phyloP scores from a whole-genome alignment of 768 basidiomycete genomes.

The Tephrocybe sp. region DNA sequence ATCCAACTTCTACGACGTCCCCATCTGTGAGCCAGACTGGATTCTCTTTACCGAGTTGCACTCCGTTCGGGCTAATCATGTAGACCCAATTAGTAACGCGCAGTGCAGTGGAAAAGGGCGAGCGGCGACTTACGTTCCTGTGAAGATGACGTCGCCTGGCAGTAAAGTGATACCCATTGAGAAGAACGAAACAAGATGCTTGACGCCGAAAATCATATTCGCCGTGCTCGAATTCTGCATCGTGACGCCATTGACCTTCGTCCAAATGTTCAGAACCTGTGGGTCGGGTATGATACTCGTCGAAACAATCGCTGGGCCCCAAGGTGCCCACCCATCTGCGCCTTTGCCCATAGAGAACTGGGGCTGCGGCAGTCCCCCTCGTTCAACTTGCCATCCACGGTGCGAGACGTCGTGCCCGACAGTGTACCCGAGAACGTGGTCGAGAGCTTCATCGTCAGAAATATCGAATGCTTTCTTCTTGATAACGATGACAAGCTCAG shows the following conservation, averaged over 20 bases:
- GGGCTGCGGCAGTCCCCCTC: slow-evolving; percentile 37
- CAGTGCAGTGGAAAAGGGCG: neutral
- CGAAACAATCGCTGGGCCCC: slow-evolving; percentile 37
- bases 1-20: slow-evolving; percentile 36
- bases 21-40: slow-evolving; percentile 35
- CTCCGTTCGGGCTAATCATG: slow-evolving; percentile 30
- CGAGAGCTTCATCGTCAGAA: slow-evolving; percentile 37
- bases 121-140: slow-evolving; percentile 32
- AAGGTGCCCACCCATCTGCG: slow-evolving; percentile 40
- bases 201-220: slow-evolving; percentile 39
- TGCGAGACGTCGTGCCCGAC: slow-evolving; percentile 40
- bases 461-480: slow-evolving; percentile 40
- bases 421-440: slow-evolving; percentile 37
- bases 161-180: slow-evolving; percentile 39
- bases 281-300: slow-evolving; percentile 34
- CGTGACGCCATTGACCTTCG: slow-evolving; percentile 36
- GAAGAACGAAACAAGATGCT: slow-evolving; percentile 36
- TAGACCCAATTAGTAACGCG: neutral
- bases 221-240: slow-evolving; percentile 36
- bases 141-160: slow-evolving; percentile 41
- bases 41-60: slow-evolving; percentile 30
- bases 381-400: slow-evolving; percentile 39
- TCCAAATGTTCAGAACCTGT: slow-evolving; percentile 34
- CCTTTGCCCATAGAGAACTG: slow-evolving; percentile 41
- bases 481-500: slow-evolving; percentile 39